Evolutionary conservation across 129 eudicot species (phyloP).

Genomic region (Heracleum sosnowskyi): DNA sequence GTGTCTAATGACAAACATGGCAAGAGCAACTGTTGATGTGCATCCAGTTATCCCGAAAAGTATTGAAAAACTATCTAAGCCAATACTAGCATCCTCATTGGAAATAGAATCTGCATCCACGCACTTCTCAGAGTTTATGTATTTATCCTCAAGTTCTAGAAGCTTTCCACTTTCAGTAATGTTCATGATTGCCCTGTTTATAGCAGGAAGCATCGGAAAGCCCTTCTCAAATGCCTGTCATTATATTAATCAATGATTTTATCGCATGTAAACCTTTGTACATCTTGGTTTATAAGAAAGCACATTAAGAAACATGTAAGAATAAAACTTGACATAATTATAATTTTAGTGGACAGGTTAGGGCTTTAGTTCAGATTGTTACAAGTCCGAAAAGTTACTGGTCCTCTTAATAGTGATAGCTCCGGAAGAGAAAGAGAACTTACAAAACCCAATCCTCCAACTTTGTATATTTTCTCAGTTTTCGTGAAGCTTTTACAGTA

Average conservation of each 20-base stretch:
- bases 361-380: too few species aligned
- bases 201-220: not conserved
- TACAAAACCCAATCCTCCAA: slow-evolving; percentile 58
- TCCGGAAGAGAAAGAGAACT: slow-evolving; percentile 1
- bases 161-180: not conserved
- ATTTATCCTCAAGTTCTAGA: not conserved
- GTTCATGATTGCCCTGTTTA: not conserved
- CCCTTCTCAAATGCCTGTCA: not conserved
- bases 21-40: not conserved
- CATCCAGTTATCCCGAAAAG: not conserved
- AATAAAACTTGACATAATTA: too few species aligned
- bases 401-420: not conserved
- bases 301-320: too few species aligned
- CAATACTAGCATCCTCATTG: not conserved
- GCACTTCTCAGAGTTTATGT: not conserved
- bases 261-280: too few species aligned
- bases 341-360: not conserved
- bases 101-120: not conserved
- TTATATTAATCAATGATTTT: not conserved
- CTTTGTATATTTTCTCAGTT: slow-evolving; percentile 42
- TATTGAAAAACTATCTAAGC: not conserved
- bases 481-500: too few species aligned
- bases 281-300: too few species aligned
- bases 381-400: too few species aligned
- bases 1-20: not conserved